Percentiles rank a stretch among this genome's conserved stretches.
Conservation (phyloP, 2,329 filamentous ascomycete species). For the Colletotrichum musicola region DNA sequence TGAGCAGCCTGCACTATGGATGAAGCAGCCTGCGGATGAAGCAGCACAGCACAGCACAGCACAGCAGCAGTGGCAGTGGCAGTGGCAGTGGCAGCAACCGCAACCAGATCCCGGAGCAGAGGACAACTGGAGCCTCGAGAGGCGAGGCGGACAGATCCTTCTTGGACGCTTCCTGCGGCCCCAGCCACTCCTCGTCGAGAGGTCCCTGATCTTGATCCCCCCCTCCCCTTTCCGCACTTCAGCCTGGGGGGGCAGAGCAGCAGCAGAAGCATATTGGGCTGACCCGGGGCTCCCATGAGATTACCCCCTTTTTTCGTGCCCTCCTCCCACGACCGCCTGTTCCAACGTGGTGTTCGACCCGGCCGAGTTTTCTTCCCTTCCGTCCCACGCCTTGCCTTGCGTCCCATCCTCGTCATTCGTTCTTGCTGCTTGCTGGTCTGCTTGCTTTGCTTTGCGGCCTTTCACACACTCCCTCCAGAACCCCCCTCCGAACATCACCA, state of each 20-base stretch:
- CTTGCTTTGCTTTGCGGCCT: slow-evolving; percentile 39
- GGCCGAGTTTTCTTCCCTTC: slow-evolving; percentile 39
- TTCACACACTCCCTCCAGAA: slow-evolving; percentile 19
- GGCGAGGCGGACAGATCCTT: slow-evolving; percentile 39
- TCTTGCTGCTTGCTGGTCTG: slow-evolving; percentile 40
- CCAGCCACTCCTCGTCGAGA: slow-evolving; percentile 27
- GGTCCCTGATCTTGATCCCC: slow-evolving; percentile 17
- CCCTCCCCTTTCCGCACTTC: slow-evolving; percentile 34
- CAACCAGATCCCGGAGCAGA: slow-evolving; percentile 3
- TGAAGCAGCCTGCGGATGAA: too few relatives aligned
- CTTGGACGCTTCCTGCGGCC: slow-evolving; percentile 32
- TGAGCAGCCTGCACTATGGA: too few relatives aligned
- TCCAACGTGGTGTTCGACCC: slow-evolving; percentile 32
- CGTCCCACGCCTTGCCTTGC: slow-evolving; percentile 36
- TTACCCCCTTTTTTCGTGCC: slow-evolving; percentile 34
- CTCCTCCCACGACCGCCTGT: slow-evolving; percentile 4
- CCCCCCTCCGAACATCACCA: slow-evolving; percentile 29
- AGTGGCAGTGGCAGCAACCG: neutral
- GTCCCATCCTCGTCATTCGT: slow-evolving; percentile 36
- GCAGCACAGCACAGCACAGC: too few relatives aligned
- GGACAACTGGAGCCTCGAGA: slow-evolving; percentile 32
- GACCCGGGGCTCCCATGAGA: slow-evolving; percentile 36
- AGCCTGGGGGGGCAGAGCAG: slow-evolving; percentile 23
- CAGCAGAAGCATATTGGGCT: slow-evolving; percentile 28
- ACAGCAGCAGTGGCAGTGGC: too few relatives aligned